Base-by-base conservation (phyloP, 768 basidiomycete species). In the Suillus bovinus region DNA sequence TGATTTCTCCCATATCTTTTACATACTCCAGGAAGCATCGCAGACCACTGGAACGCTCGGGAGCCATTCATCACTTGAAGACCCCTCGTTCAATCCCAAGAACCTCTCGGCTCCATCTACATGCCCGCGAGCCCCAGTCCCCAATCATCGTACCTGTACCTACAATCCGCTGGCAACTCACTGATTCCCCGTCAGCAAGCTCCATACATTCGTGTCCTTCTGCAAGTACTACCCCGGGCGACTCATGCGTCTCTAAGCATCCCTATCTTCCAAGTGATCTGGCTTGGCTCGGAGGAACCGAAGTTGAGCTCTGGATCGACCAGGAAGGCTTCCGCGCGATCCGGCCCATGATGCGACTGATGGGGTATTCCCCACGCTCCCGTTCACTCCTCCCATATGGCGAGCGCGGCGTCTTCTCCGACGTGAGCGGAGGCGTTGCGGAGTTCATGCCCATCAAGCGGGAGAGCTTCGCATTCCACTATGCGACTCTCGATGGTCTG, bases 261-360 rank as follows among this genome's bases (percentile, higher is more conserved):
- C 60, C 66, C 7, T 63, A 56, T n/a, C 75, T 79, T 31, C 81
- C 80, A 0, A 64, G 70, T 31, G 72, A 79, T 44, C 71, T 85
- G 3, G 68, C 73, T 4, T 89, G 88, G 86, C 78, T 90, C 13
- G 78, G 80, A 64, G 77, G 79, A 44, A 76, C 80, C 33, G 75
- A 74, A 44, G 72, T 93, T 34, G 84, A 89, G 61, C 75, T 94
- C 38, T 82, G 86, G 72, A 87, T 94, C 29, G 93, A 94, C 69
- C 93, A 94, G 71, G 93, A 94, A 76, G 88, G 90, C 4, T 92
- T 91, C 68, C 84, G 91, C 29, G 80, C 82, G 20, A 79, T 87
- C 7, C 78, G 79, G 29, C 85, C 89, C 22, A 71, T 76, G 9
- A 87, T 93, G 76, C 79, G 77, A 63, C 82, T 87, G 54, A 76